Conservation (phyloP, 176 grass and related monocot genomes). For the Triticum timopheevii region DNA sequence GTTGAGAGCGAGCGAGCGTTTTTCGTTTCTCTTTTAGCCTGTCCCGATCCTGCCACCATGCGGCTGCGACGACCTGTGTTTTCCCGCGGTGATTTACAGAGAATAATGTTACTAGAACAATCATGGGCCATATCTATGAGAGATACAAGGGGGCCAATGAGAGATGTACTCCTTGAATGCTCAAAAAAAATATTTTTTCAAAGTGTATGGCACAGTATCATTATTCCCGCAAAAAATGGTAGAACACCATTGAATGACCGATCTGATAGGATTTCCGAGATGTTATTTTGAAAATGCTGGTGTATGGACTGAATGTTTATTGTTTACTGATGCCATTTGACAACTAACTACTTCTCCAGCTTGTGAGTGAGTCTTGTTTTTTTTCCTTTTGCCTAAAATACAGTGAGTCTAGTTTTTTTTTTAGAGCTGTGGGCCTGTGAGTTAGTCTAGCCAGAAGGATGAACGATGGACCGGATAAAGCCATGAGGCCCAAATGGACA, state of each 20-base stretch:
- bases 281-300: background rate
- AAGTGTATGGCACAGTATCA: too few relatives aligned
- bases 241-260: too few relatives aligned
- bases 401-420: too few relatives aligned
- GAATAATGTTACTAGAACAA: conserved; percentile 27
- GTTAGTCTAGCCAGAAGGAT: background rate
- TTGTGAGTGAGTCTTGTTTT: too few relatives aligned
- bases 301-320: background rate
- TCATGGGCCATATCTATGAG: background rate
- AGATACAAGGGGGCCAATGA: background rate
- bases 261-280: background rate
- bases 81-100: background rate
- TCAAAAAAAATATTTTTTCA: background rate
- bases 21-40: background rate
- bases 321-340: background rate
- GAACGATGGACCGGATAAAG: background rate
- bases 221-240: too few relatives aligned
- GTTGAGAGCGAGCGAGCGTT: background rate
- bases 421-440: too few relatives aligned
- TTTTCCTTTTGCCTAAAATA: too few relatives aligned
- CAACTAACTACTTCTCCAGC: too few relatives aligned
- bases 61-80: background rate
- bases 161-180: background rate
- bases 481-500: background rate
- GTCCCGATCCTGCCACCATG: conserved; percentile 39